Conservation (phyloP, 148 eudicot species). For the Vaccinium darrowii region DNA sequence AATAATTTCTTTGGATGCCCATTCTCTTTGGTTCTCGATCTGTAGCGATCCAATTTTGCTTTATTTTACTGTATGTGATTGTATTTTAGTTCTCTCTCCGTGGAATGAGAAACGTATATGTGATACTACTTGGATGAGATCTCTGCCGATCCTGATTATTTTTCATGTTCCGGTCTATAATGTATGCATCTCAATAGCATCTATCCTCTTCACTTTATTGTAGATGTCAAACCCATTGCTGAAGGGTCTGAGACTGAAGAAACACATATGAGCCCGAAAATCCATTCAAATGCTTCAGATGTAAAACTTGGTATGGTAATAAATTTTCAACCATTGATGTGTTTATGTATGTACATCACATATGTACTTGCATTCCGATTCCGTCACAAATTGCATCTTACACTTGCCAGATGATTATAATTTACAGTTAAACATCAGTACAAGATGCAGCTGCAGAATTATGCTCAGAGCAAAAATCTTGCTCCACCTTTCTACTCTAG, state of each 20-base stretch:
- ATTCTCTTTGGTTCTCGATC: too few relatives aligned
- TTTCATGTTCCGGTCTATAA: neutral
- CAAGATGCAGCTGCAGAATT: conserved; percentile 23
- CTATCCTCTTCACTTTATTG: neutral
- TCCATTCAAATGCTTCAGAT: conserved; percentile 16
- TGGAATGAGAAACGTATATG: neutral
- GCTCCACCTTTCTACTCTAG: conserved; percentile 16
- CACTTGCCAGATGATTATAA: neutral
- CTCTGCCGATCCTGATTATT: neutral
- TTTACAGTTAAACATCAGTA: conserved; percentile 9
- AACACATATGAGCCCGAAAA: neutral
- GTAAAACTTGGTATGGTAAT: conserved; percentile 21
- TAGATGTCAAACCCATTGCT: conserved; percentile 15
- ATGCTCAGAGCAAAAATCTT: conserved; percentile 13
- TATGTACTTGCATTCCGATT: neutral
- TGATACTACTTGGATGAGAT: neutral
- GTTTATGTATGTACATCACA: neutral
- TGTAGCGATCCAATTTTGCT: too few relatives aligned
- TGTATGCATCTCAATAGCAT: neutral
- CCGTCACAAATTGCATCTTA: conserved; percentile 7
- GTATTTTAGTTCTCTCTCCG: neutral
- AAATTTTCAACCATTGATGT: neutral
- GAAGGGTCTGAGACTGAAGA: conserved; percentile 17
- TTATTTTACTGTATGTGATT: neutral
- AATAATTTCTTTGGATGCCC: too few relatives aligned